Percentiles rank a stretch among this genome's conserved stretches.
These are phyloP conservation scores for Pythium guiyangense DNA, from an alignment of 352 stramenopile species.

Conservation along the genomic window DNA sequence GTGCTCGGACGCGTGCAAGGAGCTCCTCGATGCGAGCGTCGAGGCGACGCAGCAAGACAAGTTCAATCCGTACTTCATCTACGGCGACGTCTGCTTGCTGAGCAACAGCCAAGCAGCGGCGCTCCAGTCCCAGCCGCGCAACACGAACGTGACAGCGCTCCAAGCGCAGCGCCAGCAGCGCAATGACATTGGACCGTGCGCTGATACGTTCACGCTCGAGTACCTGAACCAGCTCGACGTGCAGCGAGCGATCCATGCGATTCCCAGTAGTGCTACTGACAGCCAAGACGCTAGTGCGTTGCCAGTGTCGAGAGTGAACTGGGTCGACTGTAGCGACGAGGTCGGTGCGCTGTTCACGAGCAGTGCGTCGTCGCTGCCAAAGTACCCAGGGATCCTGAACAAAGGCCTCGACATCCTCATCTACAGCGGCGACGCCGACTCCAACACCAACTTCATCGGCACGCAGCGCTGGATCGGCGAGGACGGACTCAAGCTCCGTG, in stretches of 20 bases:
- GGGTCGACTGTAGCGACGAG: constrained; percentile 60
- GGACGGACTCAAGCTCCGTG: too few species aligned
- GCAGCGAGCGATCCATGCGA: constrained; percentile 56
- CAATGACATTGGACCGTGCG: constrained; percentile 45
- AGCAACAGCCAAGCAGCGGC: constrained; percentile 42
- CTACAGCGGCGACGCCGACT: too few species aligned
- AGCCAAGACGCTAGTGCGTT: too few species aligned
- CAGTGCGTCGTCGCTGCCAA: too few species aligned
- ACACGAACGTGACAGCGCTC: too few species aligned
- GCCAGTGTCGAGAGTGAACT: constrained; percentile 24
- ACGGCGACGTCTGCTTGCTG: constrained; percentile 62
- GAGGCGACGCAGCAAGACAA: constrained; percentile 24
- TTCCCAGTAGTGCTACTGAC: too few species aligned
- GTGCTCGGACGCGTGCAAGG: constrained; percentile 49
- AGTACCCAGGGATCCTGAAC: too few species aligned
- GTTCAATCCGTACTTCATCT: constrained; percentile 73
- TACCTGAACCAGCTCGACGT: constrained; percentile 55
- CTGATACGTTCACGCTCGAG: constrained; percentile 50
- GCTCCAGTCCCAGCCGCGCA: constrained; percentile 27
- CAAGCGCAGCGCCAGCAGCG: constrained; percentile 20
- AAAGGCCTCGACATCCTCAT: too few species aligned
- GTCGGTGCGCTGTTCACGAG: too few species aligned
- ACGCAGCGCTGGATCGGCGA: too few species aligned
- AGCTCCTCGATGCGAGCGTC: constrained; percentile 30
- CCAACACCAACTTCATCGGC: too few species aligned